Base-by-base conservation (phyloP, 2,329 filamentous ascomycete genomes). In the Colletotrichum chrysophilum region DNA sequence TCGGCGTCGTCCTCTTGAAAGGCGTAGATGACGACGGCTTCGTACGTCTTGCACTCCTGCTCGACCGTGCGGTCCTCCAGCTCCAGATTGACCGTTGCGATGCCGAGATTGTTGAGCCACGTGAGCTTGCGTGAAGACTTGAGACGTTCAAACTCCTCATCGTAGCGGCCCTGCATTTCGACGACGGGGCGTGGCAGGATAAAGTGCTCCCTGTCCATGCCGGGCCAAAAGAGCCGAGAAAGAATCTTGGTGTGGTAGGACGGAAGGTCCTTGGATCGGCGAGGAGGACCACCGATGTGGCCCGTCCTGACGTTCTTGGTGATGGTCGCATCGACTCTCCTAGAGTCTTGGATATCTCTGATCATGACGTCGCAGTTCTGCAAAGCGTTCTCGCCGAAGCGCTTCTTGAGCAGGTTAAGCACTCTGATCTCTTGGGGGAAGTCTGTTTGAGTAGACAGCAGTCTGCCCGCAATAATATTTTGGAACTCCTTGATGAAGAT, bases 281-380 rank as follows among this genome's bases (percentile, higher is more conserved):
- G 60, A 66, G 78, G 77, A 77, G 78, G 62, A 56, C 76, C 79
- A 48, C 80, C 73, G 8, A 70, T 18, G 4, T 74, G 48, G 66
- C 79, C 71, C 32, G 67, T 55, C 21, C 65, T 77, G 13, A 78
- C 75, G 73, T 81, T 83, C 72, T 88, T 89, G 56, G 92, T 88
- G 62, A 98, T 92, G 14, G 90, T 87, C 9, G 88, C 86, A 81
- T 98, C 94, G 75, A 97, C 91, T 56, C 91, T 90, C 76, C 90
- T 89, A 2, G 96, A 98, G 81, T 98, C 96, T 78, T 94, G 91
- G 43, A 98, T 94, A 82, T 99, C 97, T 78, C 94, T 95, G 73
- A 99, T 91, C 97, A 99, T 99, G 80, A 99, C 97, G 82, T 99
- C 96, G 84, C 96, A 98, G 65, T 95, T 94, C 82, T 98, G 97